These are phyloP conservation scores for Platanus orientalis DNA, from an alignment of 164 flowering plant genomes.

Conservation along the genomic window DNA sequence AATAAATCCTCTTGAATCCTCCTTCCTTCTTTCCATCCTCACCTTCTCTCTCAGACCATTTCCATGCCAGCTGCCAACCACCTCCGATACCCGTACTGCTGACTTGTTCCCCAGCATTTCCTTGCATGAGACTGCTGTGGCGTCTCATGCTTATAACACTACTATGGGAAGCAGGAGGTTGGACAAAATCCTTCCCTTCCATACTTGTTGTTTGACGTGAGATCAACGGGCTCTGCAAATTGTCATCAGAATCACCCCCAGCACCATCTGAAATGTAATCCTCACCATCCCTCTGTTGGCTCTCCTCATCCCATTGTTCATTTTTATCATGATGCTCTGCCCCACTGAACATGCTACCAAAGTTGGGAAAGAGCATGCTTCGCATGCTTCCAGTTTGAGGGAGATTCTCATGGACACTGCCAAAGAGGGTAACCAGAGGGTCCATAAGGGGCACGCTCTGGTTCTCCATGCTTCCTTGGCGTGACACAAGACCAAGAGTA, in stretches of 20 bases:
- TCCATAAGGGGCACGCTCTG: conserved; percentile 65
- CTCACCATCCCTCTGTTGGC: conserved; percentile 39
- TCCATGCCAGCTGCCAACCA: conserved; percentile 63
- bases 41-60: conserved; percentile 42
- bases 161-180: conserved; percentile 35
- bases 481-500: conserved; percentile 57
- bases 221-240: conserved; percentile 46
- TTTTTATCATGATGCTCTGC: conserved; percentile 30
- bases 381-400: conserved; percentile 63
- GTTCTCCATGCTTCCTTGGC: conserved; percentile 65
- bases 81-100: conserved; percentile 53
- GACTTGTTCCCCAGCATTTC: conserved; percentile 31
- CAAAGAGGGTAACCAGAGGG: conserved; percentile 85
- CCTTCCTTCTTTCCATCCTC: conserved; percentile 44
- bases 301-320: conserved; percentile 58
- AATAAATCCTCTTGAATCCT: too few species aligned
- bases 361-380: conserved; percentile 49
- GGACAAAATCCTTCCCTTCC: conserved; percentile 36
- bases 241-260: conserved; percentile 41
- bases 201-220: conserved; percentile 44
- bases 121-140: too few species aligned
- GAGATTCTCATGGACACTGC: conserved; percentile 81
- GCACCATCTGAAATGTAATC: conserved; percentile 32
- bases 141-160: conserved; percentile 38
- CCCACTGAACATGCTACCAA: too few species aligned